Evolutionary conservation across 2,329 filamentous ascomycete genomes (phyloP), one percentile per base, ranked within the genome.

Genomic region (Exophiala sideris): DNA sequence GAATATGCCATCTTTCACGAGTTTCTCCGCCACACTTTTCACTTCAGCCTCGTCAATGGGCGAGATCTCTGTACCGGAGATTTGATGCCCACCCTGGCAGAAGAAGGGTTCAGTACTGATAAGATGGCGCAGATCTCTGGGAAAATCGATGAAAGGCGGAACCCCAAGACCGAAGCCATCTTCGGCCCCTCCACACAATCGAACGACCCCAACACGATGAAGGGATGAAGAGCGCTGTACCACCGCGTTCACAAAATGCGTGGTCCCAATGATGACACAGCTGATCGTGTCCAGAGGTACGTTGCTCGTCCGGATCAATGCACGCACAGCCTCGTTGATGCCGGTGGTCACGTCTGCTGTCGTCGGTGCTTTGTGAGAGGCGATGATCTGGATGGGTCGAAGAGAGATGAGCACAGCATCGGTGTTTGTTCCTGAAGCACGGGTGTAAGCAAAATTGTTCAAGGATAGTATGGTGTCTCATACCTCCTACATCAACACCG

Each of bases 201-300:
- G 48, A 29, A 58, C 49, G 2, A 56, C 52, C 11, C 48, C 56
- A 32, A 58, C 56, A 11, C 48, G 52, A 18, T 52, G 42, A 7
- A 58, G 49, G 2, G 39, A 46, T 21, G 52, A 36, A 33, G 49
- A 52, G 1, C 54, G 44, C 50, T 59, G 49, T 9, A 56, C 53
- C 6, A 59, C 53, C 3, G 58, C 58, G 54, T 79, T 79, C 42
- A 79, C 71, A 54, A 79, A 79, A 65, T 78, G 75, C 0, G 79
- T 81, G 1, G 77, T 80, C 21, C 78, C 77, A 47, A 80, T 74
- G 6, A 75, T 78, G 3, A 79, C 72, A 53, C 74, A 76, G 12
- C 67, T 69, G 50, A 78, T 67, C 38, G 67, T 59, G 0, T 68
- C 57, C 0, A 65, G 61, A 8, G 67, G 62, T 1, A 72, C 59